Evolutionary conservation across 768 basidiomycete species (phyloP).

Genomic region (Amanita thiersii): DNA sequence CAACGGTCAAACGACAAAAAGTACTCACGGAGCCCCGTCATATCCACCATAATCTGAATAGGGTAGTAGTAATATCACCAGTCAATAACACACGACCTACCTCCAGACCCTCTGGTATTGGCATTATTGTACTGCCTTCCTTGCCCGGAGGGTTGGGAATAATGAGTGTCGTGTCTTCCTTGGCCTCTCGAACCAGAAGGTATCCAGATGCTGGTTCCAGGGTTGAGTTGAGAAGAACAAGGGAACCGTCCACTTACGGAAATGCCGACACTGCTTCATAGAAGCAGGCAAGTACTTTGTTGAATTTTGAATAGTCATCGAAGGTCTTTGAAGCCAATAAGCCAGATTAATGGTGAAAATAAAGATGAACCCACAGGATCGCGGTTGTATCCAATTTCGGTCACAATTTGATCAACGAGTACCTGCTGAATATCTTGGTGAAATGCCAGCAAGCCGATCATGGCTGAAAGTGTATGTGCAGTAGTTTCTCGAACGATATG

Average conservation of each 20-base stretch:
- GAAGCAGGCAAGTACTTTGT: constrained; percentile 20
- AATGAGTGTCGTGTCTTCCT: constrained; percentile 19
- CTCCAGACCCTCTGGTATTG: constrained; percentile 14
- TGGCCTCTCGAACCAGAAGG: constrained; percentile 18
- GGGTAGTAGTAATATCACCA: too few species aligned
- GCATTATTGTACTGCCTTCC: constrained; percentile 16
- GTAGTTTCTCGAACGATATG: constrained; percentile 28
- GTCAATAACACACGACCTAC: too few species aligned
- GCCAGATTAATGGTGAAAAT: too few species aligned
- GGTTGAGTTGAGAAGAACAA: background rate
- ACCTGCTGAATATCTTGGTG: constrained; percentile 35
- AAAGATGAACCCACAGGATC: constrained; percentile 22
- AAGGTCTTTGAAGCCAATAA: constrained; percentile 9
- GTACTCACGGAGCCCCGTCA: constrained; percentile 18
- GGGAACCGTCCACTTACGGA: constrained; percentile 17
- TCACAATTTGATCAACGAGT: constrained; percentile 28
- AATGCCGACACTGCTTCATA: constrained; percentile 22
- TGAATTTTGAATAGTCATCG: constrained; percentile 15
- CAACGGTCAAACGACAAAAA: background rate
- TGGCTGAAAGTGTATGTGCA: constrained; percentile 33
- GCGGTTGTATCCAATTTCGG: constrained; percentile 22
- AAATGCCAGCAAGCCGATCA: constrained; percentile 33
- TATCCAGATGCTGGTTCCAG: constrained; percentile 10
- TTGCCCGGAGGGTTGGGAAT: constrained; percentile 18
- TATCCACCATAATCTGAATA: constrained; percentile 18